phyloP scores from a whole-genome alignment of 2,329 filamentous ascomycete species.

The Fusarium euwallaceae region DNA sequence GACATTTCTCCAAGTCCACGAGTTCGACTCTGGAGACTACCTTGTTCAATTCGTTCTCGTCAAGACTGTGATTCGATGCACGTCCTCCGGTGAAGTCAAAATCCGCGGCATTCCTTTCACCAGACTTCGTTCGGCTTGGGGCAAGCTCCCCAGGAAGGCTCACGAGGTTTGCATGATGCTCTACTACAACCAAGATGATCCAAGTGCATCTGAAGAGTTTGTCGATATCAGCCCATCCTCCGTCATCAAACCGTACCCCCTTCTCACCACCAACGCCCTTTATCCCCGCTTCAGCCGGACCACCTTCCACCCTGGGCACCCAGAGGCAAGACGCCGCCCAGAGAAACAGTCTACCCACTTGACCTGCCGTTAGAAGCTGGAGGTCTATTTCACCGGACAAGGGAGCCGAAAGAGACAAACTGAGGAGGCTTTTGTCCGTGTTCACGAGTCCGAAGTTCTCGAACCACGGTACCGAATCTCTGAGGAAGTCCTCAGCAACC shows the following conservation, averaged over 20 bases:
- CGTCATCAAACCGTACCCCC: slow-evolving; percentile 56
- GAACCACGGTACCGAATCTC: slow-evolving; percentile 46
- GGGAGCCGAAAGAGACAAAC: slow-evolving; percentile 41
- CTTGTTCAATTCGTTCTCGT: slow-evolving; percentile 57
- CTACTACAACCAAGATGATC: slow-evolving; percentile 54
- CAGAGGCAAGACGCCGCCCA: slow-evolving; percentile 24
- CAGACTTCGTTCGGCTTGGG: slow-evolving; percentile 52
- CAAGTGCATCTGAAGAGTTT: slow-evolving; percentile 45
- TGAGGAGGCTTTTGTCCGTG: slow-evolving; percentile 55
- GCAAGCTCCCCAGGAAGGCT: slow-evolving; percentile 53
- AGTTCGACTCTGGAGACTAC: slow-evolving; percentile 39
- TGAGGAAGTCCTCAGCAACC: slow-evolving; percentile 51
- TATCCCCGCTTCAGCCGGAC: slow-evolving; percentile 57
- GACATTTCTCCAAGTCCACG: slow-evolving; percentile 48
- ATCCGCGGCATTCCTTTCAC: slow-evolving; percentile 57
- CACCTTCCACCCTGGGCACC: slow-evolving; percentile 21
- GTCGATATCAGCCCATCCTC: slow-evolving; percentile 57
- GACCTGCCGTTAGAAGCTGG: slow-evolving; percentile 65
- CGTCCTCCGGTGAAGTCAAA: slow-evolving; percentile 29
- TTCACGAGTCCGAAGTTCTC: slow-evolving; percentile 49
- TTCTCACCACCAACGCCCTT: slow-evolving; percentile 68
- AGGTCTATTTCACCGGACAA: slow-evolving; percentile 43
- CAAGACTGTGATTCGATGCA: slow-evolving; percentile 54
- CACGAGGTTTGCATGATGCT: slow-evolving; percentile 60
- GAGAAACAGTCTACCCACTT: slow-evolving; percentile 54